Base-by-base conservation (phyloP, 352 stramenopile genomes). In the Hyaloperonospora brassicae region DNA sequence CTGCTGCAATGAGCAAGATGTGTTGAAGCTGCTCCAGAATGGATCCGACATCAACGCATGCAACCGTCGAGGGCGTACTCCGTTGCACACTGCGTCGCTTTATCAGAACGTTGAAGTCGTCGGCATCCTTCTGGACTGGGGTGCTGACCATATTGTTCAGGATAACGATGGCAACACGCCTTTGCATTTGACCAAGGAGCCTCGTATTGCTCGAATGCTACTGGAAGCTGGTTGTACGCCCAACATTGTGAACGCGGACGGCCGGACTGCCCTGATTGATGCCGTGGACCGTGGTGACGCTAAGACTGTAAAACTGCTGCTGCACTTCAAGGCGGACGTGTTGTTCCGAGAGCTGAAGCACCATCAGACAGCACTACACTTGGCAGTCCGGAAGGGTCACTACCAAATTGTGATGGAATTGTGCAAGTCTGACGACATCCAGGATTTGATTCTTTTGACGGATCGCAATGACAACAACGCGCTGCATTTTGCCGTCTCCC, bases 341-440 rank as follows among this genome's bases (percentile, higher is more conserved):
- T 59, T 91, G 3, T 89, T 89, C 73, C 82, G 83, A 38, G 80
- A 93, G 47, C 73, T 89, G 47, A 91, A 93, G 64, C 83, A 91
- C 56, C 72, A 86, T 47, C 83, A 93, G 63, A 90, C 83, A 23
- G 83, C 79, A 17, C 59, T 93, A 44, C 83, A 93, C 47, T 64
- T 93, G 23, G 83, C 83, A 3, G 76, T 93, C 7, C 80, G 83
- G 21, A 91, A 88, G 59, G 83, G 83, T 25, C 83, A 93, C 47
- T 91, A 91, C 57, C 68, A 81, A 55, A 89, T 90, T 39, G 77
- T 93, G 13, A 91, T 89, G 73, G 80, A 89, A 60, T 54, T 93
- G 42, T 93, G 83, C 70, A 89, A 91, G 61, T 69, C 73, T 0
- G 60, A 81, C 4, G 77, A 87, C 25, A 75, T 87, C 17, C 53